A percentile compares a stretch with the other conserved stretches of the same genome.
These are phyloP conservation scores for Rhododendron kiyosumense DNA, from an alignment of 148 eudicot genomes.

Conservation along the genomic window DNA sequence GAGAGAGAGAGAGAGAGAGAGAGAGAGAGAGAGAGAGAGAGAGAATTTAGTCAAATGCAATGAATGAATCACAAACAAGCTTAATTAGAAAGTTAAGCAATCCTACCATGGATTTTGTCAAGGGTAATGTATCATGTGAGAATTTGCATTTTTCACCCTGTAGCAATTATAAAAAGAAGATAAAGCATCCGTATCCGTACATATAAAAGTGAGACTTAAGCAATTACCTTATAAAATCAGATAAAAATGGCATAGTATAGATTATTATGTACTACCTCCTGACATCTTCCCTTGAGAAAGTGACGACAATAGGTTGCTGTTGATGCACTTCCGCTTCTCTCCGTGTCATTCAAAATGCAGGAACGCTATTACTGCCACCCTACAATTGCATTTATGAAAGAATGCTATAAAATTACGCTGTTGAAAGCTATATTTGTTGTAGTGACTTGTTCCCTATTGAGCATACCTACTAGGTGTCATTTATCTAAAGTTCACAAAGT, in stretches of 20 bases:
- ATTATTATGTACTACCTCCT: slow-evolving; percentile 49
- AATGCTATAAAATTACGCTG: no score
- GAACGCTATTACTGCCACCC: no score
- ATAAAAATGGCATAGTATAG: background rate
- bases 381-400: no score
- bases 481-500: no score
- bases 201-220: slow-evolving; percentile 14
- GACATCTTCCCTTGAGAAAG: slow-evolving; percentile 83
- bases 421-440: no score
- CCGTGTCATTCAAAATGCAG: no score
- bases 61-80: background rate
- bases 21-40: slow-evolving; percentile 1
- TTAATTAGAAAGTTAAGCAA: background rate
- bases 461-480: background rate
- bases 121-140: slow-evolving; percentile 83
- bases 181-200: background rate
- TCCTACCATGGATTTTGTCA: slow-evolving; percentile 80
- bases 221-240: slow-evolving; percentile 6
- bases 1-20: slow-evolving; percentile 2
- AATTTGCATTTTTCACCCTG: slow-evolving; percentile 94
- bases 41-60: background rate
- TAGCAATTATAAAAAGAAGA: slow-evolving; percentile 16
- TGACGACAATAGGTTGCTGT: slow-evolving; percentile 70
- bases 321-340: background rate
- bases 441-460: background rate